Evolutionary conservation across 192 early-diverging fungal species (phyloP), one percentile per base, ranked within the genome.

Genomic region (Powellomyces hirtus): DNA sequence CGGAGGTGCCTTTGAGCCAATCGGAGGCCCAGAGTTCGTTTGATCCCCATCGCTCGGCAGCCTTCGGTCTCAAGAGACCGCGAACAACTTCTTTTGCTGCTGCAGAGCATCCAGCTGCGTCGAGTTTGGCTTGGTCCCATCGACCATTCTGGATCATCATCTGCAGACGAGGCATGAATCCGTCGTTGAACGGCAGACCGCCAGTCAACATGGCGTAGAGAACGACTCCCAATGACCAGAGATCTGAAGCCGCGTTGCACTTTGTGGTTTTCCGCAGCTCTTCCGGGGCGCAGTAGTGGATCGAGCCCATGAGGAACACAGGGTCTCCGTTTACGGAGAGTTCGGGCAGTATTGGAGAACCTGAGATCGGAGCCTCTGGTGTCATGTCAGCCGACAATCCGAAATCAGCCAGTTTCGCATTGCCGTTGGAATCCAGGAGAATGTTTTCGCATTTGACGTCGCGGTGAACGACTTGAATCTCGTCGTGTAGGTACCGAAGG

Each of bases 381-480:
- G 59, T n/a, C 30, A 77, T 67, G 29, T 72, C 59, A 56, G 88
- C 84, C 8, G 89, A 79, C 8, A 92, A 69, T 2, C 94, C 94
- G 80, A 96, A 98, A 71, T 98, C 94, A 51, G 88, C 89, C 24
- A 96, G 77, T 79, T 94, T 96, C 14, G 77, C 62, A 14, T 71
- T 71, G 13, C 64, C 53, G 27, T 75, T 49, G 6, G 56, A 51
- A 35, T 73, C 56, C 31, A 92, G 76, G 31, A 95, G 78, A 26
- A 96, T 81, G 75, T 98, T 98, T 68, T 98, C 96, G 10, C 91
- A 84, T 75, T 98, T 98, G 62, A 98, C 79, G 69, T 98, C 96
- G 14, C 91, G 86, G 72, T 98, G 96, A 1, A 84, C 85, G 49
- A 92, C 79, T 26, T 87, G 84, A 31, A 84, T 79, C 56, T 85